phyloP scores from a whole-genome alignment of 495 filamentous ascomycete species.

The Bathelium albidoporum region DNA sequence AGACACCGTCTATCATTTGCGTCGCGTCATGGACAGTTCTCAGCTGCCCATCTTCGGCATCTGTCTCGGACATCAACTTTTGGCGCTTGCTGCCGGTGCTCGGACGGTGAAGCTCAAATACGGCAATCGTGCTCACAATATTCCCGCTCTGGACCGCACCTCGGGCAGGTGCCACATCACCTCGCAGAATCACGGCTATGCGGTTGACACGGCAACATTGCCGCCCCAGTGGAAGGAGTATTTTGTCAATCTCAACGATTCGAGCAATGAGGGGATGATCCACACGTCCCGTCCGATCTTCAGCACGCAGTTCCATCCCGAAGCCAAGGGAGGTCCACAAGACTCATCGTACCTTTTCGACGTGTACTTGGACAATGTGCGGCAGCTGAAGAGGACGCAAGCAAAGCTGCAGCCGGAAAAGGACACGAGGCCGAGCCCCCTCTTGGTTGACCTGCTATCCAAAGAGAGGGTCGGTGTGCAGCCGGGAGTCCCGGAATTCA shows the following conservation, averaged over 20 bases:
- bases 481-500: slow-evolving; percentile 18
- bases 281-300: slow-evolving; percentile 95
- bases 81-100: slow-evolving; percentile 73
- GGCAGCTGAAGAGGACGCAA: slow-evolving; percentile 76
- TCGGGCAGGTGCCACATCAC: slow-evolving; percentile 98
- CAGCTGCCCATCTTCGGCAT: slow-evolving; percentile 94
- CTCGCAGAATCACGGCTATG: slow-evolving; percentile 96
- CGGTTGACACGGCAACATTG: slow-evolving; percentile 78
- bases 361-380: slow-evolving; percentile 82
- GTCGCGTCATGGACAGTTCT: slow-evolving; percentile 76
- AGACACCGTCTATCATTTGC: slow-evolving; percentile 81
- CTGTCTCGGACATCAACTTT: slow-evolving; percentile 85
- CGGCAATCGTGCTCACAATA: slow-evolving; percentile 96
- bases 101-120: slow-evolving; percentile 92
- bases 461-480: slow-evolving; percentile 87
- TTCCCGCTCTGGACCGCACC: slow-evolving; percentile 85
- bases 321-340: slow-evolving; percentile 90
- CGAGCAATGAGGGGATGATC: slow-evolving; percentile 89
- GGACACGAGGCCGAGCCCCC: slow-evolving; percentile 72
- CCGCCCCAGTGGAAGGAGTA: slow-evolving; percentile 87
- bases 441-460: slow-evolving; percentile 79
- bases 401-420: slow-evolving; percentile 50
- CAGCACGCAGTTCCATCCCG: slow-evolving; percentile 95
- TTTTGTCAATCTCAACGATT: slow-evolving; percentile 95
- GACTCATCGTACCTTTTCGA: slow-evolving; percentile 94